These are phyloP conservation scores for Psidium guajava DNA, from an alignment of 345 rosid genomes.

Conservation along the genomic window DNA sequence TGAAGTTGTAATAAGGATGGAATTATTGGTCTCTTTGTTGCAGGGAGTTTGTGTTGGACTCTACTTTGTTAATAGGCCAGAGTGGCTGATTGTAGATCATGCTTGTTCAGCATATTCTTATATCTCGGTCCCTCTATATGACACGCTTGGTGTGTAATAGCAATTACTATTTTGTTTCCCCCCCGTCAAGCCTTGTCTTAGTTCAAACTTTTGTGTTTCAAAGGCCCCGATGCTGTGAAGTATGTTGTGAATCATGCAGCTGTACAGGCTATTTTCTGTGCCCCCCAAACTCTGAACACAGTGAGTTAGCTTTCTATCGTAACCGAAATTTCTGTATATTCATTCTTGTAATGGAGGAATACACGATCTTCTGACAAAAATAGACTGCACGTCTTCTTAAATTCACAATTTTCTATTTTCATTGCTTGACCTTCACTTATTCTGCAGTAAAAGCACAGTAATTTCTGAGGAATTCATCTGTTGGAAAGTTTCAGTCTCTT, in stretches of 20 bases:
- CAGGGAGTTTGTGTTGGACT: conserved; percentile 77
- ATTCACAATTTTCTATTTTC: neutral
- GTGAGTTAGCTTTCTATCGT: conserved; percentile 28
- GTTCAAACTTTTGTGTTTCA: neutral
- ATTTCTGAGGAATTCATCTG: neutral
- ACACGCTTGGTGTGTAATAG: conserved; percentile 65
- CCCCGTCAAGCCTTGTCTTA: neutral
- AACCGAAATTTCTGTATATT: neutral
- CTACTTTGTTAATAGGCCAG: conserved; percentile 74
- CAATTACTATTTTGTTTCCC: neutral
- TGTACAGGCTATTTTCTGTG: conserved; percentile 72
- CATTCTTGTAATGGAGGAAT: neutral
- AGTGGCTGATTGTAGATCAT: conserved; percentile 90
- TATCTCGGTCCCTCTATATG: conserved; percentile 80
- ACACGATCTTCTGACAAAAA: neutral
- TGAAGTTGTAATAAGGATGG: neutral
- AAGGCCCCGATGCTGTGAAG: conserved; percentile 92
- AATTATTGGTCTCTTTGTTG: conserved; percentile 6
- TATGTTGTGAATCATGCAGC: conserved; percentile 66
- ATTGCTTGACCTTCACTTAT: neutral
- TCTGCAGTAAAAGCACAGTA: neutral
- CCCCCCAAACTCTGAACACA: conserved; percentile 58
- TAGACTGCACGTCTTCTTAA: neutral
- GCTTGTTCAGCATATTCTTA: conserved; percentile 95
- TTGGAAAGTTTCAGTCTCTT: neutral